Conservation (phyloP, 2,329 filamentous ascomycete genomes). For the Sphaceloma murrayae region DNA sequence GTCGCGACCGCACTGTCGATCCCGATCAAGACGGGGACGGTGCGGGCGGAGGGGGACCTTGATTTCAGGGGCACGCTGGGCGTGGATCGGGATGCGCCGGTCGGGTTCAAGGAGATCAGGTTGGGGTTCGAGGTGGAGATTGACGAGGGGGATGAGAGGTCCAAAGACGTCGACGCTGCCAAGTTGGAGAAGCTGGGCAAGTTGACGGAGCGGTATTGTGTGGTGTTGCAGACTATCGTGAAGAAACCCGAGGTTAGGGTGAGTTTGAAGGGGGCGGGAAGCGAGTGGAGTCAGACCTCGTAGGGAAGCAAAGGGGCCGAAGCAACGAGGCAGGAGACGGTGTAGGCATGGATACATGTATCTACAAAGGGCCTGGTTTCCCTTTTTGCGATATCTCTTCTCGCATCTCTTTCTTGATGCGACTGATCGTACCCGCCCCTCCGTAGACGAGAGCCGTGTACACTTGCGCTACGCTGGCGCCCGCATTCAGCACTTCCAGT, state of each 20-base stretch:
- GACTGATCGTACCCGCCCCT: constrained; percentile 50
- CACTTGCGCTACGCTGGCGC: constrained; percentile 76
- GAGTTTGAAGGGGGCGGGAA: constrained; percentile 24
- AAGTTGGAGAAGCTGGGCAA: constrained; percentile 39
- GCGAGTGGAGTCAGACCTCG: constrained; percentile 25
- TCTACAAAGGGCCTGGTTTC: constrained; percentile 2
- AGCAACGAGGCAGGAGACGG: constrained; percentile 4
- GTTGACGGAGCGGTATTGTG: constrained; percentile 43
- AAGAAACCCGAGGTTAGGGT: constrained; percentile 32
- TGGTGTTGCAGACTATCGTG: constrained; percentile 35
- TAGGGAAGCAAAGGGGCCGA: constrained; percentile 23
- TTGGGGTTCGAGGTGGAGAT: constrained; percentile 37
- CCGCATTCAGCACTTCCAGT: constrained; percentile 70
- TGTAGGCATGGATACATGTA: background rate
- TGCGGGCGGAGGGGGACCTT: constrained; percentile 39
- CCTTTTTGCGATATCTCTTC: constrained; percentile 29
- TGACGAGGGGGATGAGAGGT: constrained; percentile 24
- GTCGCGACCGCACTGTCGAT: constrained; percentile 41
- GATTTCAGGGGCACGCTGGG: constrained; percentile 43
- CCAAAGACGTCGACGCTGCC: constrained; percentile 32
- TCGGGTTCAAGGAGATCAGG: constrained; percentile 40
- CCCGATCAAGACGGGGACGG: constrained; percentile 35
- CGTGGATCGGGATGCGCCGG: constrained; percentile 38
- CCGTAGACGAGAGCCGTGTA: constrained; percentile 69
- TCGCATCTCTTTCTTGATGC: constrained; percentile 43